Percentiles rank a stretch among this genome's conserved stretches.
These are phyloP conservation scores for Lactuca sativa DNA, from an alignment of 129 eudicot genomes.

Conservation along the genomic window DNA sequence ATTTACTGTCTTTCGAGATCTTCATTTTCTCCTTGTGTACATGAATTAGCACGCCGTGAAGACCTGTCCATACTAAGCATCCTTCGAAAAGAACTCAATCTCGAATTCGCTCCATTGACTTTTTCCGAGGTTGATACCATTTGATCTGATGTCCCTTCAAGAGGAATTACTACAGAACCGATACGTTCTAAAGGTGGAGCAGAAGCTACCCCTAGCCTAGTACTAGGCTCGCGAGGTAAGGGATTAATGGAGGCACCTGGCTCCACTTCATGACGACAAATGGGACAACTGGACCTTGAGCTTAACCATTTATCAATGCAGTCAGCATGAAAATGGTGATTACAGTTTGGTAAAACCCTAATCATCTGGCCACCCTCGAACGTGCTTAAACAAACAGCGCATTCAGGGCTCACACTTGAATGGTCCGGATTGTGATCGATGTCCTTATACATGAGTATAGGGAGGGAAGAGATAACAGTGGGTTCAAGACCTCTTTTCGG, in stretches of 20 bases:
- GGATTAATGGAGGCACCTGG: slow-evolving; percentile 27
- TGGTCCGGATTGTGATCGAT: slow-evolving; percentile 2
- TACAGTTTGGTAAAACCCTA: slow-evolving; percentile 54
- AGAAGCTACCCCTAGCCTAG: slow-evolving; percentile 37
- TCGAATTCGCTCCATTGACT: slow-evolving; percentile 40
- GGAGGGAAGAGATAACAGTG: slow-evolving; percentile 48
- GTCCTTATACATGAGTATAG: slow-evolving; percentile 38
- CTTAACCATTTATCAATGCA: slow-evolving; percentile 71
- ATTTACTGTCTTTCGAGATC: slow-evolving; percentile 63
- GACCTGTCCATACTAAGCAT: slow-evolving; percentile 59
- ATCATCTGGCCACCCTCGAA: slow-evolving; percentile 52
- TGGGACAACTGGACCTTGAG: slow-evolving; percentile 60
- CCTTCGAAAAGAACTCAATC: slow-evolving; percentile 60
- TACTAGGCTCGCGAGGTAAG: slow-evolving; percentile 42
- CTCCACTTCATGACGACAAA: slow-evolving; percentile 61
- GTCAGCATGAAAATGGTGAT: slow-evolving; percentile 60
- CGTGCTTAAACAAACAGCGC: slow-evolving; percentile 63
- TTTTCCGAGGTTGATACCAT: slow-evolving; percentile 25
- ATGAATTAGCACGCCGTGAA: slow-evolving; percentile 38
- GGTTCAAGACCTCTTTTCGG: slow-evolving; percentile 66
- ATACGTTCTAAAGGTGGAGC: slow-evolving; percentile 47
- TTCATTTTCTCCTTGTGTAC: slow-evolving; percentile 35
- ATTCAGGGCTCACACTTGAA: slow-evolving; percentile 26
- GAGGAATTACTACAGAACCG: neutral
- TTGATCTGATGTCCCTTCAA: slow-evolving; percentile 40